A percentile compares a stretch with the other conserved stretches of the same genome.
Conservation (phyloP, 129 eudicot species). For the Deinandra increscens region DNA sequence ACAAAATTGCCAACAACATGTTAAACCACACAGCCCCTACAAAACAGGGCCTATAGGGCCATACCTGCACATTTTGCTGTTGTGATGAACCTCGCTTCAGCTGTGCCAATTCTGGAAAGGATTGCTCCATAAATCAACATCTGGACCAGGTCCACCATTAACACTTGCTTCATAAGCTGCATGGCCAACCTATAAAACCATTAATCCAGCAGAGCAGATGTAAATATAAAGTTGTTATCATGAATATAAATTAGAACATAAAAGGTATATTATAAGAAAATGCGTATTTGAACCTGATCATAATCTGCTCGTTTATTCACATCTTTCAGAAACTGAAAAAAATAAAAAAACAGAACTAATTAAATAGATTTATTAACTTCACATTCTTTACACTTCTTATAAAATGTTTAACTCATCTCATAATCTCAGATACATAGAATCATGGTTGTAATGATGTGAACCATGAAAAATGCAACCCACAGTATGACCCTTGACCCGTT, state of each 20-base stretch:
- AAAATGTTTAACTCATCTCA: background rate
- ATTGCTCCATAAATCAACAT: constrained; percentile 33
- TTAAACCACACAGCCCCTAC: no score
- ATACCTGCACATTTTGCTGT: no score
- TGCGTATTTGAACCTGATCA: constrained; percentile 48
- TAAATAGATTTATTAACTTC: background rate
- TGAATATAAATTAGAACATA: background rate
- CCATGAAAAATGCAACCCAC: no score
- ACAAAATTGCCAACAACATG: no score
- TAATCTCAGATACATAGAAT: no score
- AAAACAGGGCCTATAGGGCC: no score
- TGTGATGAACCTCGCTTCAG: no score
- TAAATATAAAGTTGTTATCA: background rate
- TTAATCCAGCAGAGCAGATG: background rate
- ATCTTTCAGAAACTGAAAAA: constrained; percentile 66
- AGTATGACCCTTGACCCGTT: no score
- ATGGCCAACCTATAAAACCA: constrained; percentile 59
- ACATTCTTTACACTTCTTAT: background rate
- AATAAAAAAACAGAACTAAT: background rate
- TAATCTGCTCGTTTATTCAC: constrained; percentile 58
- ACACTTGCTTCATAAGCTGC: constrained; percentile 53
- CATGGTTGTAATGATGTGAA: no score
- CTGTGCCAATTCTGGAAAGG: constrained; percentile 17
- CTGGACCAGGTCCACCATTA: constrained; percentile 48
- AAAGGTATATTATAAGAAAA: background rate